A percentile compares a stretch with the other conserved stretches of the same genome.
phyloP scores from a whole-genome alignment of 2,329 filamentous ascomycete species.

The Dothiorella sarmentorum region DNA sequence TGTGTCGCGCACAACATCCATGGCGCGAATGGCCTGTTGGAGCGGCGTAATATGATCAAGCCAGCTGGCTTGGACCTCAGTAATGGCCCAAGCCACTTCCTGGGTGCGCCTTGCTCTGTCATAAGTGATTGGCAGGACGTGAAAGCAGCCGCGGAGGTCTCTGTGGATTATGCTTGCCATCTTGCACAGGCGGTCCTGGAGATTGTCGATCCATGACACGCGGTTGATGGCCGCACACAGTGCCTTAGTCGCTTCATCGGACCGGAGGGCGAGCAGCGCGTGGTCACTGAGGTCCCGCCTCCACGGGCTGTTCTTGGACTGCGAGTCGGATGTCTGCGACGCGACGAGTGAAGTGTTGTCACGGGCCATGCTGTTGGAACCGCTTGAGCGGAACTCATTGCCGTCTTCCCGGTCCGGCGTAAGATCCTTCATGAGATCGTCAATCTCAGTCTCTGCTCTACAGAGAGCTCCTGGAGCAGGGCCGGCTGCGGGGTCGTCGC shows the following conservation, averaged over 20 bases:
- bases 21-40: neutral
- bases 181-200: neutral
- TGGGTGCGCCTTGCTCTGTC: neutral
- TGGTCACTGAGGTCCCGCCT: neutral
- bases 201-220: neutral
- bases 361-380: no score
- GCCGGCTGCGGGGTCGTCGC: neutral
- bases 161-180: neutral
- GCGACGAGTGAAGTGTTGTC: neutral
- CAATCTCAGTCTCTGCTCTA: neutral
- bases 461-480: neutral
- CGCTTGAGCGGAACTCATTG: neutral
- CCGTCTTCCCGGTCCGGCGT: neutral
- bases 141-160: neutral
- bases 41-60: neutral
- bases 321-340: no score
- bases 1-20: neutral
- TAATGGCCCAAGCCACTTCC: neutral
- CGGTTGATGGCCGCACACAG: neutral
- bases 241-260: neutral
- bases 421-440: neutral
- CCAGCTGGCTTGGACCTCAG: neutral
- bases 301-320: neutral
- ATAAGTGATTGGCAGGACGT: neutral
- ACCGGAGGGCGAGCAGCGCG: neutral